Percentiles rank a stretch among this genome's conserved stretches.
Conservation (phyloP, 441 rosid genomes). For the Monsonia emarginata region DNA sequence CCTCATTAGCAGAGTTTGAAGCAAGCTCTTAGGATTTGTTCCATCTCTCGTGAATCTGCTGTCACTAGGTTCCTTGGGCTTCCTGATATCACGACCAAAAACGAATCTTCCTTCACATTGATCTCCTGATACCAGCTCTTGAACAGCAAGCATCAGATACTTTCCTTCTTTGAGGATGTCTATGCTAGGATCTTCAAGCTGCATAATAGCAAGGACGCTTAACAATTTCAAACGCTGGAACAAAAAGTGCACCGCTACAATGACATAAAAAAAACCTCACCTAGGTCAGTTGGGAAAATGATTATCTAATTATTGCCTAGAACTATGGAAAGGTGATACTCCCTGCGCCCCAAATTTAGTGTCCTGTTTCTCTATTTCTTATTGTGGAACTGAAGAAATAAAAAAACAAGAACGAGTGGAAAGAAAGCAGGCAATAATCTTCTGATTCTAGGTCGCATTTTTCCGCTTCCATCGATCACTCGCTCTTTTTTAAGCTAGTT, state of each 20-base stretch:
- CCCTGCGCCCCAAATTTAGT: too few relatives aligned
- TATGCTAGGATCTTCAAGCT: constrained; percentile 66
- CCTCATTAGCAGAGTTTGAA: constrained; percentile 87
- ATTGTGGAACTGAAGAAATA: not conserved
- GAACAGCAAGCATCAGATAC: constrained; percentile 80
- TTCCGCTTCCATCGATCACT: not conserved
- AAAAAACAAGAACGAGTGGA: not conserved
- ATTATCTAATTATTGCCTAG: too few relatives aligned
- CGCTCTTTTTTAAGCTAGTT: not conserved
- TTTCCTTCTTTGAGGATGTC: constrained; percentile 87
- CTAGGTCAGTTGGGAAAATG: not conserved
- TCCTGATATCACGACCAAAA: constrained; percentile 76
- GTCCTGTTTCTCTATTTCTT: too few relatives aligned
- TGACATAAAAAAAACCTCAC: not conserved
- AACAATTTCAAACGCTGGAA: not conserved
- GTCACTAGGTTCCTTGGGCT: constrained; percentile 40
- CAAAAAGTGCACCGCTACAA: not conserved
- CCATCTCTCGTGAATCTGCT: constrained; percentile 69
- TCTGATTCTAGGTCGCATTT: not conserved
- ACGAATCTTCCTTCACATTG: constrained; percentile 95
- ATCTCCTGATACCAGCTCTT: constrained; percentile 85
- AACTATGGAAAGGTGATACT: too few relatives aligned
- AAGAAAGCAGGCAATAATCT: not conserved
- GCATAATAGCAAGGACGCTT: constrained; percentile 20
- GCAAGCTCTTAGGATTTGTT: constrained; percentile 84